phyloP scores from a whole-genome alignment of 768 basidiomycete genomes.

The Leucocoprinus leucothites region DNA sequence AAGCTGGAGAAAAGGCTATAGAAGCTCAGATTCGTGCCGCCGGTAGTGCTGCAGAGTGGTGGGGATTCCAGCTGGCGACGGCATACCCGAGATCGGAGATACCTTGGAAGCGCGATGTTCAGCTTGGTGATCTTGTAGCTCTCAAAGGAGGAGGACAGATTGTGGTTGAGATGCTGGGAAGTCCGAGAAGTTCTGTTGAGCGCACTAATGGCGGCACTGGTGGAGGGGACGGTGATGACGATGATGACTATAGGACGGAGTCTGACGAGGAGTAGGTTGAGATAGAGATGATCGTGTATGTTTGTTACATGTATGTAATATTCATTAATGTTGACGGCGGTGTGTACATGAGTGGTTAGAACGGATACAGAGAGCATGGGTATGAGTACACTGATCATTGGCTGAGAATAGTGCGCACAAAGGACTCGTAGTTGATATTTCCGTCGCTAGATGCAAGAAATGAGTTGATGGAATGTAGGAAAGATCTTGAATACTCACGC shows the following conservation, averaged over 20 bases:
- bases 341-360: background rate
- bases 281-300: background rate
- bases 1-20: constrained; percentile 32
- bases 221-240: constrained; percentile 30
- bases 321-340: constrained; percentile 5
- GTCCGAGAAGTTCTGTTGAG: constrained; percentile 13
- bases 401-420: constrained; percentile 90
- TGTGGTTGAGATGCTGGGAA: constrained; percentile 50
- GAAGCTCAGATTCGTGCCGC: constrained; percentile 23
- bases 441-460: constrained; percentile 63
- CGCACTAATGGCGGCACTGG: constrained; percentile 18
- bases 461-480: background rate
- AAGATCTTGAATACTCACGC: constrained; percentile 47
- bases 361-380: constrained; percentile 1
- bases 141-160: constrained; percentile 62
- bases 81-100: constrained; percentile 72
- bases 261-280: constrained; percentile 22
- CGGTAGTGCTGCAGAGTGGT: constrained; percentile 44
- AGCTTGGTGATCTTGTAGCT: constrained; percentile 42
- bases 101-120: constrained; percentile 38
- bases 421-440: constrained; percentile 96
- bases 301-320: constrained; percentile 7
- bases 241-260: constrained; percentile 61
- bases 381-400: constrained; percentile 44
- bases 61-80: constrained; percentile 67